Base-by-base conservation (phyloP, 176 grass and related monocot species). In the Paspalum vaginatum region DNA sequence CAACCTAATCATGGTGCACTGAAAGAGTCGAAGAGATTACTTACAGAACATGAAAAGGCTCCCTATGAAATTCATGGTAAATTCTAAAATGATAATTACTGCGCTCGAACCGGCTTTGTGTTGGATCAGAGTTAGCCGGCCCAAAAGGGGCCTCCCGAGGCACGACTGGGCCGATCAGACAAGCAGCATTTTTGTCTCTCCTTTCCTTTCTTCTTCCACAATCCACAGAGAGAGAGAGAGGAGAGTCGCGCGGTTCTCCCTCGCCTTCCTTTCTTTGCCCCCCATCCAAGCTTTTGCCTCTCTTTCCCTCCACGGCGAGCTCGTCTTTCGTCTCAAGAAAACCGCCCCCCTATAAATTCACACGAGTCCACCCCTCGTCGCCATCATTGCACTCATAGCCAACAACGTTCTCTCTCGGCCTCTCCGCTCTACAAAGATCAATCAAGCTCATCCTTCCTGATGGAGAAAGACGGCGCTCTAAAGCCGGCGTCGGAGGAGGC, bases 191-290 rank as follows among this genome's bases (percentile, higher is more conserved):
- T 54, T 25, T 25, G 5, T 21, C 20, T 21, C 8, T 11, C 14
- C 14, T 63, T 37, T 37, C 17, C 53, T 56, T 56, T 55, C 18
- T 55, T 21, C 8, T 56, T 58, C 54, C 55, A 24, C 9, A 58
- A n/a, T 10, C 2, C 1, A 65, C 10, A 18, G 37, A 18, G 2
- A 9, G 13, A 9, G 32, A n/a, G n/a, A n/a, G n/a, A n/a, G n/a
- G n/a, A n/a, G n/a, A n/a, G n/a, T 32, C 32, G 32, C 32, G 32
- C 32, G 32, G 32, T 32, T 14, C 20, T n/a, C 16, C 17, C 10
- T 22, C 45, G 45, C 14, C 44, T 61, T 62, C 25, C 42, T 61
- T 76, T 76, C 74, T 32, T 62, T 6, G 8, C 42, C 74, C 57
- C 57, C 32, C 4, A 0, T 77, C 74, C 74, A 62, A 62, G 43